These are phyloP conservation scores for Ophiostoma tasmaniense DNA, from an alignment of 2,329 filamentous ascomycete species.

Conservation along the genomic window DNA sequence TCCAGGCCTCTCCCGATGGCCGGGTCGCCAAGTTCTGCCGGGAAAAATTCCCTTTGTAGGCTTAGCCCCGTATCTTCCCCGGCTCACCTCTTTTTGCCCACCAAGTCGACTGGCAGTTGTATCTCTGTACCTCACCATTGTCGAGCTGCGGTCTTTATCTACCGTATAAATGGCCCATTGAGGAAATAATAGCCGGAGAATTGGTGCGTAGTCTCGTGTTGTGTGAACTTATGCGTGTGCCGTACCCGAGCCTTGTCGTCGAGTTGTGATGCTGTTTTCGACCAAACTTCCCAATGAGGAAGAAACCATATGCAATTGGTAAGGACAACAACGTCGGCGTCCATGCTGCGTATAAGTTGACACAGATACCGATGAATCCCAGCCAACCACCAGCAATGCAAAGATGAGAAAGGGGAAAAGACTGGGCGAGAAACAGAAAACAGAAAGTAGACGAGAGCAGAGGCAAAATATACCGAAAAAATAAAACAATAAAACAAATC, in stretches of 20 bases:
- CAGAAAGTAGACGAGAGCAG: neutral
- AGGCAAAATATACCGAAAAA: too few species aligned
- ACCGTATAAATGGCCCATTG: constrained; percentile 3
- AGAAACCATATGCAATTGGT: neutral
- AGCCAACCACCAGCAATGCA: neutral
- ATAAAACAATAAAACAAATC: neutral
- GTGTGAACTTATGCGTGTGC: neutral
- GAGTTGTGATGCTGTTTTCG: constrained; percentile 2
- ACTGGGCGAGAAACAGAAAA: neutral
- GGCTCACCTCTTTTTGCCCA: neutral
- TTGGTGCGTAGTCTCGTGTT: neutral
- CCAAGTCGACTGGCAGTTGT: neutral
- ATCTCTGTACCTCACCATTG: neutral
- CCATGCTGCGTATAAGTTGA: neutral
- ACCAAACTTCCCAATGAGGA: neutral
- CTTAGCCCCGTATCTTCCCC: constrained; percentile 1
- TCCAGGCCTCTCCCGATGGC: constrained; percentile 5
- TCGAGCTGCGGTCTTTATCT: neutral
- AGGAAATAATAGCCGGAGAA: constrained; percentile 6
- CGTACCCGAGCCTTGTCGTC: neutral
- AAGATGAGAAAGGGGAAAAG: neutral
- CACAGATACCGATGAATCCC: neutral
- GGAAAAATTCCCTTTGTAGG: neutral
- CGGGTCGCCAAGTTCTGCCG: constrained; percentile 4
- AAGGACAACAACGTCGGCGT: neutral